phyloP scores from a whole-genome alignment of 345 rosid genomes.

The Psidium guajava region DNA sequence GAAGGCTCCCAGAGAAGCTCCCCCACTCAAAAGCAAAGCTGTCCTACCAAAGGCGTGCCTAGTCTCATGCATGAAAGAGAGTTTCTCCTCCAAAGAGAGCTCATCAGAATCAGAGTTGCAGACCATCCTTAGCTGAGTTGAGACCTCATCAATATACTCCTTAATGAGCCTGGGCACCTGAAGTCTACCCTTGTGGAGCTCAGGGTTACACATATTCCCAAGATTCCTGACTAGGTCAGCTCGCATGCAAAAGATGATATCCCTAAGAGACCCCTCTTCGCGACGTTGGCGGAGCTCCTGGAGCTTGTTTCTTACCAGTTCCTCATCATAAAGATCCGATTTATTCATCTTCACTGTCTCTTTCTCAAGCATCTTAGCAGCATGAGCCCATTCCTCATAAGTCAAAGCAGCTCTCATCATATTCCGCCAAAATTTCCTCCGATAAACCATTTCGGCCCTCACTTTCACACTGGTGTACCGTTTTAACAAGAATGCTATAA shows the following conservation, averaged over 20 bases:
- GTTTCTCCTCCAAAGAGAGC: constrained; percentile 88
- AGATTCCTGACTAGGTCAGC: constrained; percentile 92
- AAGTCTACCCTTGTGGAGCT: constrained; percentile 96
- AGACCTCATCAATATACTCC: constrained; percentile 91
- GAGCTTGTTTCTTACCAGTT: constrained; percentile 79
- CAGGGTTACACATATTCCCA: constrained; percentile 94
- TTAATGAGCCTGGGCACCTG: constrained; percentile 84
- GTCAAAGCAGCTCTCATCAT: constrained; percentile 94
- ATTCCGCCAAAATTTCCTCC: constrained; percentile 97
- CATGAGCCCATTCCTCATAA: constrained; percentile 98
- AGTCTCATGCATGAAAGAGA: constrained; percentile 93
- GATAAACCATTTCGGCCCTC: constrained; percentile 84
- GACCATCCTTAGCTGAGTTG: constrained; percentile 85
- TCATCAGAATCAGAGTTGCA: constrained; percentile 81
- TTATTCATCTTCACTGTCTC: constrained; percentile 79
- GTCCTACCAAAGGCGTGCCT: constrained; percentile 97
- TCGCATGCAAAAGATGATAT: constrained; percentile 93
- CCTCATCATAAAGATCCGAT: constrained; percentile 70
- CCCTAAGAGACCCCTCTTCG: constrained; percentile 80
- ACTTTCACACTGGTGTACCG: constrained; percentile 66
- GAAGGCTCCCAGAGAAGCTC: constrained; percentile 94
- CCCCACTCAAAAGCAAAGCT: constrained; percentile 95
- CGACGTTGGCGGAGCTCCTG: constrained; percentile 79
- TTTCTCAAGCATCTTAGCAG: constrained; percentile 90
- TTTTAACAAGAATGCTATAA: constrained; percentile 73